Conservation (phyloP, 148 eudicot species). For the Arbutus unedo region DNA sequence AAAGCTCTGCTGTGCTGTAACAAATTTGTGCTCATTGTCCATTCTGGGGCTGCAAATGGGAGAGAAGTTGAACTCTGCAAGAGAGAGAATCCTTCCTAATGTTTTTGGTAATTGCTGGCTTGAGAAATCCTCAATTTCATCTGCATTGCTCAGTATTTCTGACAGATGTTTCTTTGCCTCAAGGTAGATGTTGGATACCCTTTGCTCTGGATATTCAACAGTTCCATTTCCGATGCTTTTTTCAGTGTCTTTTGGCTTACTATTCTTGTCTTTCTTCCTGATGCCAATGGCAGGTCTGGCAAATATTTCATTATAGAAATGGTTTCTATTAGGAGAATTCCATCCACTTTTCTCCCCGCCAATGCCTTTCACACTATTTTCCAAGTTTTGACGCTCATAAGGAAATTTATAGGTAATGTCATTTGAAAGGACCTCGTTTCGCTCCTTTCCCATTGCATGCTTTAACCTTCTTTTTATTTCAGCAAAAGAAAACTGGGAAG, state of each 20-base stretch:
- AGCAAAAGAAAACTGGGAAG: constrained; percentile 70
- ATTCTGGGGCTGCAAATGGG: constrained; percentile 62
- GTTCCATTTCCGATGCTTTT: constrained; percentile 16
- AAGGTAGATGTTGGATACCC: constrained; percentile 58
- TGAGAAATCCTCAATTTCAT: constrained; percentile 38
- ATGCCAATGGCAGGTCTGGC: constrained; percentile 40
- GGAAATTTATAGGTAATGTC: constrained; percentile 18
- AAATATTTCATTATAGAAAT: constrained; percentile 70
- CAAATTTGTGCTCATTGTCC: constrained; percentile 28
- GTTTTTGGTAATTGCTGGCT: constrained; percentile 52
- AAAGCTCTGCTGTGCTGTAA: constrained; percentile 29
- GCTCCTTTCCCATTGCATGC: constrained; percentile 75
- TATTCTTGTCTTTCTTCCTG: constrained; percentile 35
- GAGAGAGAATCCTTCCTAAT: constrained; percentile 73
- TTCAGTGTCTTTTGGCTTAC: constrained; percentile 27
- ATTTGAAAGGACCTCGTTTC: constrained; percentile 19
- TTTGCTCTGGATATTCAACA: constrained; percentile 39
- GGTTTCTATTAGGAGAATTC: constrained; percentile 86
- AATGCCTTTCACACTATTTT: constrained; percentile 39
- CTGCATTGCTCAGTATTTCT: constrained; percentile 65
- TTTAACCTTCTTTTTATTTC: constrained; percentile 70
- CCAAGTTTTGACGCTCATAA: constrained; percentile 22
- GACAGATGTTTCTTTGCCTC: constrained; percentile 95
- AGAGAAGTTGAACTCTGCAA: constrained; percentile 59
- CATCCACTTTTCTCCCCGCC: constrained; percentile 49